Conservation (phyloP, 202 grass and related monocot genomes). For the Panicum virgatum region DNA sequence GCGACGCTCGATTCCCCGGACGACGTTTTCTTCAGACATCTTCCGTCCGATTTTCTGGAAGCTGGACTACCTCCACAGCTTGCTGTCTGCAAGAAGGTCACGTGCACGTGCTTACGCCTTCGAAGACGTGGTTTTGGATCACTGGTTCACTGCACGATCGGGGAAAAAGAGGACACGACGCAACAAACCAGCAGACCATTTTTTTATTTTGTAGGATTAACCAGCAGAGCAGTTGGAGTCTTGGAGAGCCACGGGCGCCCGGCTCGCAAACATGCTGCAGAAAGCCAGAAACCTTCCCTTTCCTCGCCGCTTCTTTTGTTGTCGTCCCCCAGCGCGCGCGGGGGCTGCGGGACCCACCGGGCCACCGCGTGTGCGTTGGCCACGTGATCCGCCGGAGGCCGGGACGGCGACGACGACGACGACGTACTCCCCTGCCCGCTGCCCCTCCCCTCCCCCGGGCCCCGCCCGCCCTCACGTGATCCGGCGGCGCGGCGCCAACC, state of each 20-base stretch:
- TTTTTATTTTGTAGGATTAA: too few species aligned
- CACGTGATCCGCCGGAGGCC: conserved; percentile 47
- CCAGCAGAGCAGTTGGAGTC: too few species aligned
- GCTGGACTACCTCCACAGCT: neutral
- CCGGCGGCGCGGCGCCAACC: conserved; percentile 22
- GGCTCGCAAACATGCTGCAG: too few species aligned
- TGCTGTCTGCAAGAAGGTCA: neutral
- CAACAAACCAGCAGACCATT: too few species aligned
- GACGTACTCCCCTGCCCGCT: neutral
- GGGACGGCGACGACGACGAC: neutral
- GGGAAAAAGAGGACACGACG: neutral
- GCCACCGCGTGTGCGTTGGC: conserved; percentile 57
- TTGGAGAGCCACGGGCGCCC: too few species aligned
- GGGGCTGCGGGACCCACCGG: neutral
- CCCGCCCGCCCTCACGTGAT: conserved; percentile 26
- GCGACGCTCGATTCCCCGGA: neutral
- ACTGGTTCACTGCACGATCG: too few species aligned
- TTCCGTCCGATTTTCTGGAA: neutral
- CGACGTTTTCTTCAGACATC: too few species aligned
- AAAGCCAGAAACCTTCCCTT: neutral
- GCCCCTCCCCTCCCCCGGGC: neutral
- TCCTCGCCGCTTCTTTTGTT: neutral
- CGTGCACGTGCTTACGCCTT: neutral
- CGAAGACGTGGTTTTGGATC: neutral
- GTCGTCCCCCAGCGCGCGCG: neutral